Evolutionary conservation across 768 basidiomycete genomes (phyloP), one percentile per base, ranked within the genome.

Genomic region (Kwoniella europaea): DNA sequence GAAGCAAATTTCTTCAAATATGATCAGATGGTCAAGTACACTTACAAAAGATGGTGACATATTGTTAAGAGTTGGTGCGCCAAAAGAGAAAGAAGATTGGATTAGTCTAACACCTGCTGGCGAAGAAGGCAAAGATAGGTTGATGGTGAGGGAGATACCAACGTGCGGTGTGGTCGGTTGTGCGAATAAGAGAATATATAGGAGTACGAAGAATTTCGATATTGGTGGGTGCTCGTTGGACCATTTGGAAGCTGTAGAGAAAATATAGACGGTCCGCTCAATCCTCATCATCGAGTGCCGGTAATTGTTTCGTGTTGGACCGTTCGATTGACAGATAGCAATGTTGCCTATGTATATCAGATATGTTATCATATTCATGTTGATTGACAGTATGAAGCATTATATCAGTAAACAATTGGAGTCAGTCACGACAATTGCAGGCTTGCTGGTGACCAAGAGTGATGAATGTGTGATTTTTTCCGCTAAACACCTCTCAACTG

Each of bases 191-290:
- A 64, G 81, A 13, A 82, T 76, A 63, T 82, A 82, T 61, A 60
- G 81, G 35, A 71, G 74, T 55, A 68, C 69, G 18, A 74, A 63
- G 72, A 53, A 71, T 35, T 79, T 79, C 52, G 79, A 79, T 62
- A 57, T 71, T 12, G 81, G 81, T 0, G 81, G 74, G 15, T 82
- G 81, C 58, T 62, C 65, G 27, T 13, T 79, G 60, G 71, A 70
- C 12, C 81, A 82, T 63, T 67, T 82, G 22, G 77, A 76, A 44
- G 13, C 54, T 46, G 71, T 82, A 0, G 74, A 82, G 44, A 69
- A 43, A 58, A 63, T 55, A 20, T 52, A 15, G 46, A 18, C 35
- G 6, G 0, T 35, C 35, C 35, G 35, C 35, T 35, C 35, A 35
- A 35, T 35, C 35, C 35, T 35, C 35, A 35, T 35, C 35, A 35